Evolutionary conservation across 352 stramenopile genomes (phyloP).

Genomic region (Globisporangium radiosum): DNA sequence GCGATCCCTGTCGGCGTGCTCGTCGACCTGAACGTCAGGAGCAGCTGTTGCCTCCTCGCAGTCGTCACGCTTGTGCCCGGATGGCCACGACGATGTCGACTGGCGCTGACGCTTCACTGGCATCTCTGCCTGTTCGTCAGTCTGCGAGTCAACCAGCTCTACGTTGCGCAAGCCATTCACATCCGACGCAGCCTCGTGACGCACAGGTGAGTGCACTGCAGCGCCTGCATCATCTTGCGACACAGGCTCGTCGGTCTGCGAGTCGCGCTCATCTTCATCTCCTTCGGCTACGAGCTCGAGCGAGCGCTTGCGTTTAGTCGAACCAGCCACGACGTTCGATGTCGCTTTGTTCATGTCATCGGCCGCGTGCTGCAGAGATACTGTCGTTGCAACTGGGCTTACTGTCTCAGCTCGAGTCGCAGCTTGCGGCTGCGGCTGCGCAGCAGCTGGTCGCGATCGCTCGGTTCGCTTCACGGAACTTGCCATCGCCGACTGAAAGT

Average conservation of each 20-base stretch:
- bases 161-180: no score
- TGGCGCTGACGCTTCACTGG: neutral
- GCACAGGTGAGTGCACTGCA: neutral
- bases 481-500: constrained; percentile 52
- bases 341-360: neutral
- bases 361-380: neutral
- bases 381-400: neutral
- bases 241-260: neutral
- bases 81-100: neutral
- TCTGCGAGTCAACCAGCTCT: neutral
- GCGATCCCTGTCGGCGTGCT: neutral
- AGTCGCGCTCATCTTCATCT: neutral
- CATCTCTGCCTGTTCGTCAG: neutral
- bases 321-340: no score
- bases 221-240: neutral
- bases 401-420: neutral
- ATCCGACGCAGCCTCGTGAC: no score
- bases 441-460: neutral
- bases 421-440: no score
- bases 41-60: neutral
- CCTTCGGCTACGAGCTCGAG: constrained; percentile 1
- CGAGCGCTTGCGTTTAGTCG: constrained; percentile 3
- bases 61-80: neutral
- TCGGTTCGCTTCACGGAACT: constrained; percentile 7
- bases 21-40: neutral